Percentiles rank a stretch among this genome's conserved stretches.
Evolutionary conservation across 2,329 filamentous ascomycete species (phyloP).

Genomic region (Aspergillus pseudoviridinutans): DNA sequence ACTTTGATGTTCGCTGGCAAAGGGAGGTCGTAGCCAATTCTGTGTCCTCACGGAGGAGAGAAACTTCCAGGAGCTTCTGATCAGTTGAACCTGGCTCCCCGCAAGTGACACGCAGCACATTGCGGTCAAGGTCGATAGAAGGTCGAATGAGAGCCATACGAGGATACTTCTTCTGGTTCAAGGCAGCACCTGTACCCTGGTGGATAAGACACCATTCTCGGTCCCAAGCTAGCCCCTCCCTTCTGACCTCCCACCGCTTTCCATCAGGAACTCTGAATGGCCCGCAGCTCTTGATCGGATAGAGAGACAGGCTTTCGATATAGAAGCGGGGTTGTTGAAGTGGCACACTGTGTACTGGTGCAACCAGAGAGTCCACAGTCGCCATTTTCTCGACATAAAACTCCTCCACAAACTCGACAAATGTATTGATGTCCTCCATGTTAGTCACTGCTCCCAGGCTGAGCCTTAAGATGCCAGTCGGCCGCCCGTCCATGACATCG

Average conservation of each 20-base stretch:
- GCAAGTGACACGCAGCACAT: constrained; percentile 58
- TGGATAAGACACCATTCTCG: constrained; percentile 95
- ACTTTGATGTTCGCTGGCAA: constrained; percentile 32
- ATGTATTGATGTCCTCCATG: constrained; percentile 64
- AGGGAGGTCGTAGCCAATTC: constrained; percentile 66
- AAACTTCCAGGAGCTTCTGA: constrained; percentile 32
- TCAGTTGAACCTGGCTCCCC: constrained; percentile 32
- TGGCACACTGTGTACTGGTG: constrained; percentile 9
- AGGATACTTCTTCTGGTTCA: constrained; percentile 86
- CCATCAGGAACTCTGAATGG: constrained; percentile 66
- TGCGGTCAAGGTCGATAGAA: constrained; percentile 63
- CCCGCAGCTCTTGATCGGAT: constrained; percentile 91
- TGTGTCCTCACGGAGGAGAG: constrained; percentile 29
- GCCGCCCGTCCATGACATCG: constrained; percentile 77
- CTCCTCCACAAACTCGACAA: constrained; percentile 68
- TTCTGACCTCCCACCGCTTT: constrained; percentile 68
- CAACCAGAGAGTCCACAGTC: constrained; percentile 13
- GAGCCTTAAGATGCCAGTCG: constrained; percentile 78
- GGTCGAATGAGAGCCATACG: constrained; percentile 83
- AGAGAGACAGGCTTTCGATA: constrained; percentile 68
- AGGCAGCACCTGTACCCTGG: constrained; percentile 72
- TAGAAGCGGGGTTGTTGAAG: constrained; percentile 34
- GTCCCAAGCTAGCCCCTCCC: constrained; percentile 88
- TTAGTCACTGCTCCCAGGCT: constrained; percentile 92
- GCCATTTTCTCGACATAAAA: constrained; percentile 54